Evolutionary conservation across 768 basidiomycete genomes (phyloP).

Genomic region (Fomitopsis pulvina): DNA sequence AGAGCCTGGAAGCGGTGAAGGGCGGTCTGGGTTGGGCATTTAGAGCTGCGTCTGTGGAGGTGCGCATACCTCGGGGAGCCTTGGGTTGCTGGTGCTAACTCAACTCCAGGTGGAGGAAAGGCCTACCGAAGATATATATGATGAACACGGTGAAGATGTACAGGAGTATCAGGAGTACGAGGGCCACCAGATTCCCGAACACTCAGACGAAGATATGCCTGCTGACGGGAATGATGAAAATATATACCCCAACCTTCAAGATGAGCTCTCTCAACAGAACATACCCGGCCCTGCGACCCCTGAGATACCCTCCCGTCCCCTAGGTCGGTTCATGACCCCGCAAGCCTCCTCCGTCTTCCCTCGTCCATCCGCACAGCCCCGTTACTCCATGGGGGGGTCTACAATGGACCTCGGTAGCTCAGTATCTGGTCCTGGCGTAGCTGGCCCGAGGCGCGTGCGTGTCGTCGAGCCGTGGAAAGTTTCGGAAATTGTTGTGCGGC

Average conservation of each 20-base stretch:
- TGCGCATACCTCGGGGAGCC: background rate
- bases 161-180: constrained; percentile 12
- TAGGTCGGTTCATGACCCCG: constrained; percentile 51
- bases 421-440: constrained; percentile 11
- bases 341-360: constrained; percentile 25
- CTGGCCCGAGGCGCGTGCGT: constrained; percentile 41
- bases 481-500: constrained; percentile 44
- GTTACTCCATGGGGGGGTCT: constrained; percentile 37
- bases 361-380: constrained; percentile 6
- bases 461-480: constrained; percentile 51
- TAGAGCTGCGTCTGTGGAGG: constrained; percentile 22
- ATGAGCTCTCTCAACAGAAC: background rate
- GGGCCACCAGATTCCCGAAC: constrained; percentile 3
- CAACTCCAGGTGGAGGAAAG: constrained; percentile 11
- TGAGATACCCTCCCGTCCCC: constrained; percentile 15
- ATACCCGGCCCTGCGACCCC: constrained; percentile 9
- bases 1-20: constrained; percentile 27
- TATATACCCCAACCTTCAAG: background rate
- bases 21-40: constrained; percentile 24
- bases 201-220: constrained; percentile 7
- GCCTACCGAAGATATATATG: constrained; percentile 12
- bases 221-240: constrained; percentile 1
- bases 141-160: constrained; percentile 19
- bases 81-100: background rate
- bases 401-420: constrained; percentile 5